Evolutionary conservation across 1,284 basidiomycete species (phyloP).

Genomic region (Erythrobasidium hasegawianum): DNA sequence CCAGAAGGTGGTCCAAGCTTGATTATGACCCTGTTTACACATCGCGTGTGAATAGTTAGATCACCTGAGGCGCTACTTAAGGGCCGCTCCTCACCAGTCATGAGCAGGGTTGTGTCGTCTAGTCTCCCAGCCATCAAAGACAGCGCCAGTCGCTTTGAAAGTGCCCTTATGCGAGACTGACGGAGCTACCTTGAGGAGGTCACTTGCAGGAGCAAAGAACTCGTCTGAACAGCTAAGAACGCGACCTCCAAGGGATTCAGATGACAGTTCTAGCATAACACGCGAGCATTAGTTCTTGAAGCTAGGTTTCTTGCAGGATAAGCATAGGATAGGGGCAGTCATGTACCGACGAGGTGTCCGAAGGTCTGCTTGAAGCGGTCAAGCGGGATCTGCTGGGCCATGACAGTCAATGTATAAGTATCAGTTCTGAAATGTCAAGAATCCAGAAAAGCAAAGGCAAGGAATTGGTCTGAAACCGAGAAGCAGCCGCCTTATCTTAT

Average conservation of each 20-base stretch:
- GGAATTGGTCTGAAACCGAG: neutral
- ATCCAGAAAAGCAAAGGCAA: neutral
- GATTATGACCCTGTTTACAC: constrained; percentile 70
- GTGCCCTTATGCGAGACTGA: constrained; percentile 81
- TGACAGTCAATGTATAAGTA: too few species aligned
- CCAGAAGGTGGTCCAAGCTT: constrained; percentile 73
- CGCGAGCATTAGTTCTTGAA: neutral
- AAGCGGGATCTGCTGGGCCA: constrained; percentile 50
- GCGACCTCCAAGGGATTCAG: constrained; percentile 72
- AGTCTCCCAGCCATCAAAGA: constrained; percentile 93
- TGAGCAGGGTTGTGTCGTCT: constrained; percentile 79
- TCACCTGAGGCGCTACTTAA: neutral
- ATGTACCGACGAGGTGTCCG: constrained; percentile 59
- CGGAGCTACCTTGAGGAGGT: constrained; percentile 79
- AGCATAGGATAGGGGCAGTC: neutral
- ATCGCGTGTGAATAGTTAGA: neutral
- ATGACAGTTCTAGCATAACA: constrained; percentile 67
- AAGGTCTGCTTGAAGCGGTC: constrained; percentile 60
- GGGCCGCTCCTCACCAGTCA: constrained; percentile 75
- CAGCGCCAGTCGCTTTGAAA: constrained; percentile 90
- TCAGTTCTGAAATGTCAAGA: too few species aligned
- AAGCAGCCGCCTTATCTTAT: neutral
- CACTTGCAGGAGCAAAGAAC: constrained; percentile 84
- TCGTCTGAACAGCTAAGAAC: constrained; percentile 82
- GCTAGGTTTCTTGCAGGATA: neutral